Evolutionary conservation across 192 early-diverging fungal species (phyloP).

Genomic region (Jimgerdemannia flammicorona): DNA sequence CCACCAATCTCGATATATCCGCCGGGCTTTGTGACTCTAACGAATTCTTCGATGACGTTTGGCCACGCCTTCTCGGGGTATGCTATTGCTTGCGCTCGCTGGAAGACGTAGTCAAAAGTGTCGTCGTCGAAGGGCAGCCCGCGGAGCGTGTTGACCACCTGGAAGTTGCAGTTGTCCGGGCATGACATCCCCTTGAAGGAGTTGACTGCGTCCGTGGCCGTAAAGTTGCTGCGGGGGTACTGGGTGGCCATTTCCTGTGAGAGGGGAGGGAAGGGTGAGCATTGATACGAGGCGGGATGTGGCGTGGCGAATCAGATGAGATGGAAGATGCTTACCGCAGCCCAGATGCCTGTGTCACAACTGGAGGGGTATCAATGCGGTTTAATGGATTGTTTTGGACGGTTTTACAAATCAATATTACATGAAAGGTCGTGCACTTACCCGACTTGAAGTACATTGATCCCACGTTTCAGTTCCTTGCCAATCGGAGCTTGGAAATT

Average conservation of each 20-base stretch:
- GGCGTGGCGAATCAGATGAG: background rate
- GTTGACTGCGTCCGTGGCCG: background rate
- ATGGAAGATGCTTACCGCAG: background rate
- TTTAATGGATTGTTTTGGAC: background rate
- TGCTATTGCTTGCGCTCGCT: background rate
- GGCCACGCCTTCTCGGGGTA: background rate
- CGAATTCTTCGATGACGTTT: slow-evolving; percentile 1
- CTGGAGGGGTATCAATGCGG: background rate
- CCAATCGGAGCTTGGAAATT: background rate
- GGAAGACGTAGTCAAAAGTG: slow-evolving; percentile 15
- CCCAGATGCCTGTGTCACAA: background rate
- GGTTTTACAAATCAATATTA: background rate
- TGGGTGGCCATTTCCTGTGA: background rate
- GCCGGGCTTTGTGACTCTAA: slow-evolving; percentile 2
- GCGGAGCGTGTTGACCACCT: slow-evolving; percentile 19
- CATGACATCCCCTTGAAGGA: no score
- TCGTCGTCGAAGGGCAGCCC: slow-evolving; percentile 13
- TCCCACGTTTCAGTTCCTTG: background rate
- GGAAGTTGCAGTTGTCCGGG: slow-evolving; percentile 28
- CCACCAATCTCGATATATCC: slow-evolving; percentile 12
- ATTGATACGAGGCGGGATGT: background rate
- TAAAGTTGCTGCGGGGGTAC: background rate
- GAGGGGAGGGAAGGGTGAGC: background rate
- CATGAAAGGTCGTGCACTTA: background rate
- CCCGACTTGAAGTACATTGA: background rate